These are phyloP conservation scores for Ceratobasidium sp. DNA, from an alignment of 1,284 basidiomycete genomes.

Conservation along the genomic window DNA sequence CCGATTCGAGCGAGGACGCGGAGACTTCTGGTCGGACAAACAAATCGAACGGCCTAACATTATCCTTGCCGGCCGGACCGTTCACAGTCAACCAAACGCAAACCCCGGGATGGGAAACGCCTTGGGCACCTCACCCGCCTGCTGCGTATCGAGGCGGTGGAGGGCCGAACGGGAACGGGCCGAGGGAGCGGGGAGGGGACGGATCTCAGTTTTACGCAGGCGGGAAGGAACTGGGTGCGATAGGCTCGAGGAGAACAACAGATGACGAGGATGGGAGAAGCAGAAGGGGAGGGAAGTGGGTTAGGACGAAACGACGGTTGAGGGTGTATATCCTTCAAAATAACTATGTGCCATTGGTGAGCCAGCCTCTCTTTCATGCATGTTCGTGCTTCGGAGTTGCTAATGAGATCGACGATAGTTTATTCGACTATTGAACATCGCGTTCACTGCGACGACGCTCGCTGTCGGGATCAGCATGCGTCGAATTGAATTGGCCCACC, in stretches of 20 bases:
- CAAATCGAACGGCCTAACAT: constrained; percentile 51
- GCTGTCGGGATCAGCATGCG: constrained; percentile 85
- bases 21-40: constrained; percentile 58
- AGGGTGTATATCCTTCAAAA: constrained; percentile 77
- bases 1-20: constrained; percentile 50
- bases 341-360: constrained; percentile 80
- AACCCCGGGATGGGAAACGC: constrained; percentile 76
- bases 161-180: constrained; percentile 49
- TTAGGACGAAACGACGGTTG: constrained; percentile 66
- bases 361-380: constrained; percentile 54
- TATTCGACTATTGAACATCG: constrained; percentile 87
- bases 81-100: constrained; percentile 69
- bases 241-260: constrained; percentile 53
- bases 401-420: constrained; percentile 65
- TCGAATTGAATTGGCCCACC: constrained; percentile 65
- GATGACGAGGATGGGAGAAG: constrained; percentile 57
- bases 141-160: constrained; percentile 37
- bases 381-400: constrained; percentile 43
- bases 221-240: constrained; percentile 55
- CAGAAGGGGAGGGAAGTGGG: constrained; percentile 59
- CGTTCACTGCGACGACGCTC: constrained; percentile 83
- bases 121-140: constrained; percentile 68
- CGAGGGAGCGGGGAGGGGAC: constrained; percentile 55
- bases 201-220: constrained; percentile 53
- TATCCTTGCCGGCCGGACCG: constrained; percentile 56